phyloP scores from a whole-genome alignment of 2,329 filamentous ascomycete species.

The Lizonia empirigonia region DNA sequence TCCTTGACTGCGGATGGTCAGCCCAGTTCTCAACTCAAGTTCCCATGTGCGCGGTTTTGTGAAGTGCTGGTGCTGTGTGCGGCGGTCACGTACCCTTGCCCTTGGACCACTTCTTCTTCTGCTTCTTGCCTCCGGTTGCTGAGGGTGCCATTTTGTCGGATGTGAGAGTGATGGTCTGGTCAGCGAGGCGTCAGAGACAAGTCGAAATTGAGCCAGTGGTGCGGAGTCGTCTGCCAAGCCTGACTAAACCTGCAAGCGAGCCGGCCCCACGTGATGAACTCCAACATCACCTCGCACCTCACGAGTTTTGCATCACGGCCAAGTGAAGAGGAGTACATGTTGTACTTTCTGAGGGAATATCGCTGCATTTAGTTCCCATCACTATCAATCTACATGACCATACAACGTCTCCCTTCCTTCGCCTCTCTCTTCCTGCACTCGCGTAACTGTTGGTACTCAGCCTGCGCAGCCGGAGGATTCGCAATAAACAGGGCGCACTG shows the following conservation, averaged over 20 bases:
- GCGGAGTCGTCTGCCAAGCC: constrained; percentile 5
- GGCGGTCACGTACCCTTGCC: constrained; percentile 58
- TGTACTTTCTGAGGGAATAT: no score
- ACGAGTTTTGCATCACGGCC: no score
- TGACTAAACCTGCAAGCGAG: constrained; percentile 9
- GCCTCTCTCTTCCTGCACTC: background rate
- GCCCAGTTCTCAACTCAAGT: constrained; percentile 21
- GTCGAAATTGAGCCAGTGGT: constrained; percentile 8
- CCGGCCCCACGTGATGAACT: background rate
- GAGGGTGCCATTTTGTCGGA: constrained; percentile 50
- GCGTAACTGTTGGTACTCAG: background rate
- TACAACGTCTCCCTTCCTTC: background rate
- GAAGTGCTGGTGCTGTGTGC: constrained; percentile 7
- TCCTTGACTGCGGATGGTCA: constrained; percentile 82
- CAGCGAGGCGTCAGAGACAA: constrained; percentile 3
- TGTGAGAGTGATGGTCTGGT: constrained; percentile 13
- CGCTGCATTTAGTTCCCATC: no score
- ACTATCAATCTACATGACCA: background rate
- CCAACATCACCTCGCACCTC: constrained; percentile 1
- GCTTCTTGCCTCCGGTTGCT: constrained; percentile 74
- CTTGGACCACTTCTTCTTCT: constrained; percentile 82
- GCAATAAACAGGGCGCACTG: constrained; percentile 1
- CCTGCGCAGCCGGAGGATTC: background rate
- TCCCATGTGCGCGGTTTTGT: background rate
- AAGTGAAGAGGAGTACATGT: no score